Base-by-base conservation (phyloP, 371 early-diverging fungal genomes). In the Zopfochytrium polystomum region DNA sequence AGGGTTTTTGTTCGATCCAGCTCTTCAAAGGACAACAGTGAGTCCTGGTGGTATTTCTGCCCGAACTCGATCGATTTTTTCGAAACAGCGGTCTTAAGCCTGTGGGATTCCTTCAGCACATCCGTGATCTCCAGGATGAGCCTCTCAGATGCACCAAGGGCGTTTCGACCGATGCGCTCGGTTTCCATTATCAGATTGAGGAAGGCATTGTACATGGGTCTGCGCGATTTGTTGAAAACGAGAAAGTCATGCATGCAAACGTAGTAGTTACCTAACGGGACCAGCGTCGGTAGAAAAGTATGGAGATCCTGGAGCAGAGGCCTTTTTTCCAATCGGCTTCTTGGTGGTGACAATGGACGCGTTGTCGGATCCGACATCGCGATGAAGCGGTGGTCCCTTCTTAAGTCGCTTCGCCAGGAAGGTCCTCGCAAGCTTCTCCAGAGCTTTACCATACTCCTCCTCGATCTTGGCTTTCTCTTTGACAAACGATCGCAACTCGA, bases 31-130 rank as follows among this genome's bases (percentile, higher is more conserved):
- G 70, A 62, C 4, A 60, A 43, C 46, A 55, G 57, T n/a, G 76
- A 49, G 30, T 76, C 79, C 33, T 62, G 52, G n/a, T 70, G 74
- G 44, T 74, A 76, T 60, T 66, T 69, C 1, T 38, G 65, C 62
- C 55, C 62, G 60, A 70, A 75, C 15, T 75, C 73, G n/a, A 72
- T 30, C 32, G 65, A 64, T 68, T 78, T 68, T 56, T 68, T 71
- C 11, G 60, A 53, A 2, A 52, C 44, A 15, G 35, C 38, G 20
- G 34, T 31, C 48, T 72, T 72, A 11, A 61, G 62, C 35, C 65
- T 65, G 31, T 38, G 56, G 45, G 65, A 65, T n/a, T 75, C 74
- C 48, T 74, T 75, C 22, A 73, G 30, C 26, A 69, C 34, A 25
- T 78, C 78, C 1, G 70, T 38, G 33, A 78, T 71, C 18, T 71